Conservation (phyloP, 306 rosid genomes). For the Acacia acuminata region DNA sequence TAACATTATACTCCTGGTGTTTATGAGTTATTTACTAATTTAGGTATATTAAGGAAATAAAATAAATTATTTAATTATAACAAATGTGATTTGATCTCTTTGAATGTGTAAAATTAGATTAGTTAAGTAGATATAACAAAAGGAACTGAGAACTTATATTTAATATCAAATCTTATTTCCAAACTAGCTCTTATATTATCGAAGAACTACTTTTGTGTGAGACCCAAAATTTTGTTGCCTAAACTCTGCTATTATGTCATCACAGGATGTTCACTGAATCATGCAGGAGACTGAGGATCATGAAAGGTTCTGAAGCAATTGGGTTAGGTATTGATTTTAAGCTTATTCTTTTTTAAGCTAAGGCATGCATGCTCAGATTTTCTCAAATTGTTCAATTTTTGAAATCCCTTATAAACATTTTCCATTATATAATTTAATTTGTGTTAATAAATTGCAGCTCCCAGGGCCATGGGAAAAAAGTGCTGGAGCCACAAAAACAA, state of each 20-base stretch:
- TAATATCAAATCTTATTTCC: too few species aligned
- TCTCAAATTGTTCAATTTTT: neutral
- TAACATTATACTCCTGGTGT: too few species aligned
- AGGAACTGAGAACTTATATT: too few species aligned
- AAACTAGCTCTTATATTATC: too few species aligned
- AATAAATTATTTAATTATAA: too few species aligned
- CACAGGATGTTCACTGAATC: constrained; percentile 36
- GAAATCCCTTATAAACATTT: constrained; percentile 1
- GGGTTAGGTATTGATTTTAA: constrained; percentile 65
- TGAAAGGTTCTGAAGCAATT: constrained; percentile 91
- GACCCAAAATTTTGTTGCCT: neutral
- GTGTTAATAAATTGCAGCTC: constrained; percentile 66
- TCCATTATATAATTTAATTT: neutral
- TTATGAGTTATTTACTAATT: too few species aligned
- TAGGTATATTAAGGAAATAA: too few species aligned
- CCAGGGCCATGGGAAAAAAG: constrained; percentile 71
- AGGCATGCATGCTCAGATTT: neutral
- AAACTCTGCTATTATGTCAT: neutral
- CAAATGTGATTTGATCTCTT: too few species aligned
- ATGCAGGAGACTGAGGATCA: constrained; percentile 44
- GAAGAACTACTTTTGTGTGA: neutral
- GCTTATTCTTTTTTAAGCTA: neutral
- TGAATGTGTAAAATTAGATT: too few species aligned
- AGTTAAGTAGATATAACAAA: too few species aligned
- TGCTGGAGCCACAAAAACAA: constrained; percentile 64